Evolutionary conservation across 129 eudicot genomes (phyloP).

Genomic region (Deinandra increscens): DNA sequence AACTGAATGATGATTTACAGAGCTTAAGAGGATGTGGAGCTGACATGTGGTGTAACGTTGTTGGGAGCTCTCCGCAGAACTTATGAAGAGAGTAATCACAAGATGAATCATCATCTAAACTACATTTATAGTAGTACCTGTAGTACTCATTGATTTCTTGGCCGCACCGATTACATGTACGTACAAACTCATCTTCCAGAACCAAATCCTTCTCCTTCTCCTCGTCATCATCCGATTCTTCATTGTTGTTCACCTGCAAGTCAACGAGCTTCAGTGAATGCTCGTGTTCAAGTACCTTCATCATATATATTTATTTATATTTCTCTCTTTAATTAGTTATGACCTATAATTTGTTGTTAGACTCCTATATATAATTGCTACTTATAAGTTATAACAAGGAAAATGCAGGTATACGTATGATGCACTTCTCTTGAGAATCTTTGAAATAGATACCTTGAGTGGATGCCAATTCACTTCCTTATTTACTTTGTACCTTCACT

Average conservation of each 20-base stretch:
- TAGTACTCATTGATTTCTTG: not conserved
- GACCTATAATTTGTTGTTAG: no score
- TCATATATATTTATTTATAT: no score
- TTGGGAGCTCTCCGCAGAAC: not conserved
- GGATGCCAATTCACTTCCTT: no score
- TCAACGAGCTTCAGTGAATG: conserved; percentile 1
- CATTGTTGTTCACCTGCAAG: not conserved
- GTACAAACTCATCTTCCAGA: not conserved
- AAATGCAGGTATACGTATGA: no score
- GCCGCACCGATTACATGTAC: conserved; percentile 1
- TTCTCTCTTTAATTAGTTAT: no score
- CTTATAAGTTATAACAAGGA: no score
- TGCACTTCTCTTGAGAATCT: no score
- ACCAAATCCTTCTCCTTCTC: not conserved
- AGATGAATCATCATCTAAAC: not conserved
- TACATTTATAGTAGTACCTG: conserved; percentile 12
- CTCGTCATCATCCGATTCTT: not conserved
- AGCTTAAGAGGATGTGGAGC: not conserved
- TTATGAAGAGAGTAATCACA: conserved; percentile 15
- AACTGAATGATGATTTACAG: no score
- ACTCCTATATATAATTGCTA: no score
- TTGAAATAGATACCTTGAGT: no score
- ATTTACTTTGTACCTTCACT: no score
- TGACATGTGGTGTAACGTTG: not conserved
- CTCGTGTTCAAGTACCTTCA: not conserved